Evolutionary conservation across 2,329 filamentous ascomycete species (phyloP), one percentile per base, ranked within the genome.

Genomic region (Phialophora verrucosa): DNA sequence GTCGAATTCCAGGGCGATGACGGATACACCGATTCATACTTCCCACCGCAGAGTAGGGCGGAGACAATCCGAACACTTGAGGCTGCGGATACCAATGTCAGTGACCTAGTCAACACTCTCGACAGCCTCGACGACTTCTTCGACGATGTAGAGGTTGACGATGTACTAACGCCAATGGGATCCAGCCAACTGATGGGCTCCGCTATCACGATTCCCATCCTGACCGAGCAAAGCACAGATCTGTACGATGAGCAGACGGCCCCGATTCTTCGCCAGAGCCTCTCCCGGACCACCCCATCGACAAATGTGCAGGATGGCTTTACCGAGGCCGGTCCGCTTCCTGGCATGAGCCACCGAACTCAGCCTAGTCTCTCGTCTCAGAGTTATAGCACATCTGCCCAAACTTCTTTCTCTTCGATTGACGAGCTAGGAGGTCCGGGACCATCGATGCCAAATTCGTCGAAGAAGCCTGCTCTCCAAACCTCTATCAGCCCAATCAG

Each of bases 1-100:
- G 89, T 99, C 31, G 93, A 96, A 74, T 98, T 99, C 79, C 91
- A 96, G 72, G 86, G 88, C 2, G 96, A 99, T 68, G 93, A 98
- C 67, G 93, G 91, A 73, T 88, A 89, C 11, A 91, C 91, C 72
- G 90, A 90, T 62, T 83, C 85, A 0, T 93, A 93, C 76, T 93
- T 93, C 80, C 87, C 88, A 1, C 81, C 86, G 20, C 90, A 93
- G 70, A 68, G 67, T 56, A 87, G 93, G 60, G 91, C 92, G 1
- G 92, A 92, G 62, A 97, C 93, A 0, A 97, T 97, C 91, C 87
- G 96, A 76, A 97, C 93, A 0, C 92, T 97, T 10, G 53, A 55
- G 73, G 81, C 78, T 2, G 76, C 76, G 20, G 84, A 85, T 64
- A 86, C 85, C 51, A 90, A 91, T 64, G 90, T 93, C 74, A 91